Conservation (phyloP, 441 rosid genomes). For the Pelargonium australe region DNA sequence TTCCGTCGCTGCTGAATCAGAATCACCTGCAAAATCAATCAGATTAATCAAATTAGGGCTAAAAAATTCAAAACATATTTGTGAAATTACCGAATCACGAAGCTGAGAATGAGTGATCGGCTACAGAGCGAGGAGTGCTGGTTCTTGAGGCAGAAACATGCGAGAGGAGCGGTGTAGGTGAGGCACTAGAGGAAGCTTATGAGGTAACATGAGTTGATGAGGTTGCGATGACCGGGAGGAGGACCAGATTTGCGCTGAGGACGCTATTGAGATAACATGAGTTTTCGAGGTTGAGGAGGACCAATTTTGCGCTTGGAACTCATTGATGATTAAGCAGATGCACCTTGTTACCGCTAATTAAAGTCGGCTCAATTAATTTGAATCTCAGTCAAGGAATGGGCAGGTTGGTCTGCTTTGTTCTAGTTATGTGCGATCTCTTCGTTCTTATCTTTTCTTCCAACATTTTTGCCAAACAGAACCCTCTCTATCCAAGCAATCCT, state of each 20-base stretch:
- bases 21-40: slow-evolving; percentile 46
- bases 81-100: neutral
- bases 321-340: too few relatives aligned
- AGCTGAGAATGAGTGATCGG: neutral
- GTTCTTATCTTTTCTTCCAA: too few relatives aligned
- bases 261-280: too few relatives aligned
- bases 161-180: slow-evolving; percentile 95
- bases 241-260: slow-evolving; percentile 55
- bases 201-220: slow-evolving; percentile 93
- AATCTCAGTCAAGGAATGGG: too few relatives aligned
- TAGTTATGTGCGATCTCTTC: too few relatives aligned
- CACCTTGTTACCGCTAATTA: too few relatives aligned
- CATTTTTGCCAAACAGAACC: too few relatives aligned
- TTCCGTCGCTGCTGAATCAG: slow-evolving; percentile 34
- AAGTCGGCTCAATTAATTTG: too few relatives aligned
- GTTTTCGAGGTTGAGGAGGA: too few relatives aligned
- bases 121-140: slow-evolving; percentile 81
- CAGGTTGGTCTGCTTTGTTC: too few relatives aligned
- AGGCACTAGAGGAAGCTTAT: slow-evolving; percentile 99
- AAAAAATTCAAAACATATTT: neutral
- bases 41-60: slow-evolving; percentile 1
- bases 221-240: slow-evolving; percentile 86
- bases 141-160: slow-evolving; percentile 77
- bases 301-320: too few relatives aligned
- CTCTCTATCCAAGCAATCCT: too few relatives aligned